A percentile compares a stretch with the other conserved stretches of the same genome.
These are phyloP conservation scores for Verticillium longisporum DNA, from an alignment of 2,329 filamentous ascomycete species.

Conservation along the genomic window DNA sequence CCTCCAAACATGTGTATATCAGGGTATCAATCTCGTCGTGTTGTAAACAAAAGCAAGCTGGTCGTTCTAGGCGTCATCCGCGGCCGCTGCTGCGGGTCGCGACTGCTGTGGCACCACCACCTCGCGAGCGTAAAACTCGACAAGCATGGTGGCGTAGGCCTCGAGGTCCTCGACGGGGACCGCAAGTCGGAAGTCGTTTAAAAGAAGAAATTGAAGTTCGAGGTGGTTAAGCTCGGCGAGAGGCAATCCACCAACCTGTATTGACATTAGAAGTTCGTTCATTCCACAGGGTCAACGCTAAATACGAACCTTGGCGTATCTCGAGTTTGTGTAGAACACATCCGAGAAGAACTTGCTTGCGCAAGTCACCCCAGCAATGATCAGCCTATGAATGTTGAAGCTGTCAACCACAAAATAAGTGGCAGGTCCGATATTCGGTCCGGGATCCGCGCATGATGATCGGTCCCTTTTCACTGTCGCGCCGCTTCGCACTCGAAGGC, in stretches of 20 bases:
- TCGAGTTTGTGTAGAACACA: slow-evolving; percentile 97
- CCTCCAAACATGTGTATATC: slow-evolving; percentile 2
- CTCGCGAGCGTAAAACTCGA: slow-evolving; percentile 94
- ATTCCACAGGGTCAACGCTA: too few species aligned
- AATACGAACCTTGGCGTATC: slow-evolving; percentile 83
- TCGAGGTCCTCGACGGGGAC: slow-evolving; percentile 94
- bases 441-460: slow-evolving; percentile 2
- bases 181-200: slow-evolving; percentile 93
- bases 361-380: slow-evolving; percentile 95
- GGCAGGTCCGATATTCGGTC: slow-evolving; percentile 23
- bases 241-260: slow-evolving; percentile 85
- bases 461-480: slow-evolving; percentile 17
- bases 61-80: background rate
- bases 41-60: slow-evolving; percentile 1
- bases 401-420: slow-evolving; percentile 91
- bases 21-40: slow-evolving; percentile 12
- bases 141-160: slow-evolving; percentile 95
- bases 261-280: slow-evolving; percentile 6
- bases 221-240: slow-evolving; percentile 91
- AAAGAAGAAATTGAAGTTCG: slow-evolving; percentile 87
- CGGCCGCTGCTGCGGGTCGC: slow-evolving; percentile 5
- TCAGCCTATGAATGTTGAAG: slow-evolving; percentile 95
- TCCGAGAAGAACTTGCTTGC: slow-evolving; percentile 99
- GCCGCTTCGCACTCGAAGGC: slow-evolving; percentile 2
- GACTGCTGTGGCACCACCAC: slow-evolving; percentile 48